Conservation (phyloP, 441 rosid genomes). For the Adansonia gregorii region DNA sequence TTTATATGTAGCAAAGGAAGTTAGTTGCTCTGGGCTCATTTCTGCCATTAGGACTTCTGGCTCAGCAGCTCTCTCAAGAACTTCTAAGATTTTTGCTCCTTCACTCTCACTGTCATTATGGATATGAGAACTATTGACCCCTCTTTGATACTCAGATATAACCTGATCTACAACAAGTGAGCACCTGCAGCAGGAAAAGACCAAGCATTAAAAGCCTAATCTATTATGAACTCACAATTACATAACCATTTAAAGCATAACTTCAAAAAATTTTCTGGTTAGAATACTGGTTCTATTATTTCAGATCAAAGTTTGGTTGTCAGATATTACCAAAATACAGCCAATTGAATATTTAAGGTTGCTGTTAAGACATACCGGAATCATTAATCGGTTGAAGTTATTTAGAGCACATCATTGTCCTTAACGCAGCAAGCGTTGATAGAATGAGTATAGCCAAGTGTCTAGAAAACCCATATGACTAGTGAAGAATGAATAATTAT, state of each 20-base stretch:
- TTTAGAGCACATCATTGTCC: background rate
- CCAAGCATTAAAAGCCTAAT: background rate
- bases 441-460: conserved; percentile 4
- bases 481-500: conserved; percentile 16
- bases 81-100: conserved; percentile 76
- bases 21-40: conserved; percentile 86
- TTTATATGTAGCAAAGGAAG: conserved; percentile 68
- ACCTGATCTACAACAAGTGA: conserved; percentile 66
- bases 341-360: conserved; percentile 4
- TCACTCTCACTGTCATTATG: conserved; percentile 72
- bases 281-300: conserved; percentile 2
- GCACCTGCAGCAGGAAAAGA: conserved; percentile 54
- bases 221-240: background rate
- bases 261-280: background rate
- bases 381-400: background rate
- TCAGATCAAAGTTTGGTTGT: background rate
- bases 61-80: conserved; percentile 85
- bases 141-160: conserved; percentile 65
- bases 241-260: conserved; percentile 5
- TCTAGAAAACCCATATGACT: background rate
- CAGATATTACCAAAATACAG: background rate
- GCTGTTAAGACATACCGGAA: background rate
- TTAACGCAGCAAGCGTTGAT: background rate
- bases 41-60: conserved; percentile 96
- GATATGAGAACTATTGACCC: conserved; percentile 40